A percentile compares a stretch with the other conserved stretches of the same genome.
phyloP scores from a whole-genome alignment of 1,284 basidiomycete genomes.

The Papiliotrema laurentii region DNA sequence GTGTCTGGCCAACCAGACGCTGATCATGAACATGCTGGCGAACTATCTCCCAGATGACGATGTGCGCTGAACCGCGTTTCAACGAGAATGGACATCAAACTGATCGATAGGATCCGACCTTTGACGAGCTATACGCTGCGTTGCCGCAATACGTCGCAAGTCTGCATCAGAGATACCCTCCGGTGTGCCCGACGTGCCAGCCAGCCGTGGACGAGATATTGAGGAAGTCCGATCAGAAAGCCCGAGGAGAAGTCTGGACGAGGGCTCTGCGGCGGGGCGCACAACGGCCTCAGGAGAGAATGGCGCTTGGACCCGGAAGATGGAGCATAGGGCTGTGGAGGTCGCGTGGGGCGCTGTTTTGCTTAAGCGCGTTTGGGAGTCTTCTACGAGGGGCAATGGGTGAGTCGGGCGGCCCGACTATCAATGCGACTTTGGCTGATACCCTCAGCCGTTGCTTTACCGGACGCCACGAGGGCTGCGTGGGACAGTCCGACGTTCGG shows the following conservation, averaged over 20 bases:
- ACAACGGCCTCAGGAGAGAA: neutral
- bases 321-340: slow-evolving; percentile 24
- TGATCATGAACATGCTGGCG: slow-evolving; percentile 76
- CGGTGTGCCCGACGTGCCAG: slow-evolving; percentile 69
- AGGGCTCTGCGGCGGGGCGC: slow-evolving; percentile 30
- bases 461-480: neutral
- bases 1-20: slow-evolving; percentile 83
- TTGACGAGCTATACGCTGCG: slow-evolving; percentile 57
- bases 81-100: neutral
- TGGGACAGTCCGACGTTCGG: neutral
- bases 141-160: slow-evolving; percentile 68
- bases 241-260: slow-evolving; percentile 65
- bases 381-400: slow-evolving; percentile 12
- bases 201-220: slow-evolving; percentile 77
- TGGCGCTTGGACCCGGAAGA: neutral
- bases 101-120: slow-evolving; percentile 61
- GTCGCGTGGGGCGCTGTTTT: slow-evolving; percentile 21
- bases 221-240: slow-evolving; percentile 68
- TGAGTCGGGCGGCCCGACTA: slow-evolving; percentile 7
- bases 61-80: slow-evolving; percentile 46
- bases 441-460: neutral
- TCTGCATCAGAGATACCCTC: slow-evolving; percentile 75
- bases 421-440: neutral
- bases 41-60: slow-evolving; percentile 71
- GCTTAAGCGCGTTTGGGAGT: slow-evolving; percentile 8